phyloP scores from a whole-genome alignment of 2,329 filamentous ascomycete genomes.

The Cordyceps pruinosa region DNA sequence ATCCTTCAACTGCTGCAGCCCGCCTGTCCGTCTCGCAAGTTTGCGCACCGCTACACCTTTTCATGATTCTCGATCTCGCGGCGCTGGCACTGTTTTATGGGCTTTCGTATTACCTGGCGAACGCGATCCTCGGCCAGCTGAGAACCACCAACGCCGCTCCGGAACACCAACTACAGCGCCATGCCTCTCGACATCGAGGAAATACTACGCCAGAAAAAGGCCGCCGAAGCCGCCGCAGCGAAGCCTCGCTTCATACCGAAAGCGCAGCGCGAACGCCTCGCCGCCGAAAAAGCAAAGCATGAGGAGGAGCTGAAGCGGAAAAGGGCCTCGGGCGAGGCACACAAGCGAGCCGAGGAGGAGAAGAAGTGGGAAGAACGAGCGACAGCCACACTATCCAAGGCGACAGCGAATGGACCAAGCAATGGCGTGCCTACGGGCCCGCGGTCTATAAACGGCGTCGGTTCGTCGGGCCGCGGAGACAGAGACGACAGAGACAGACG shows the following conservation, averaged over 20 bases:
- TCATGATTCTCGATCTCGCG: slow-evolving; percentile 7
- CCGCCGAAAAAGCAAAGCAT: slow-evolving; percentile 70
- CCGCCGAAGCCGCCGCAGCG: slow-evolving; percentile 72
- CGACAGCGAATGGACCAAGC: slow-evolving; percentile 20
- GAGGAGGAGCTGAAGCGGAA: slow-evolving; percentile 52
- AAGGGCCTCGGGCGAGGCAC: slow-evolving; percentile 51
- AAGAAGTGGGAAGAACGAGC: slow-evolving; percentile 28
- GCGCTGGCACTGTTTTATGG: slow-evolving; percentile 8
- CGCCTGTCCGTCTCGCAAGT: background rate
- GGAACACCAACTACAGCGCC: background rate
- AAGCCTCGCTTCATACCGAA: slow-evolving; percentile 87
- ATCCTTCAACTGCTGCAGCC: background rate
- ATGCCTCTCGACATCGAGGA: slow-evolving; percentile 72
- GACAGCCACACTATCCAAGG: slow-evolving; percentile 21
- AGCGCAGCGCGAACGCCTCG: slow-evolving; percentile 72
- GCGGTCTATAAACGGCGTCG: slow-evolving; percentile 39
- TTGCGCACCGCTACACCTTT: background rate
- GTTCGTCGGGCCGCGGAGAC: slow-evolving; percentile 28
- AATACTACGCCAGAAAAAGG: slow-evolving; percentile 76
- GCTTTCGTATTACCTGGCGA: background rate
- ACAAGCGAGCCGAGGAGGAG: slow-evolving; percentile 63
- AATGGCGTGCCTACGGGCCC: slow-evolving; percentile 60
- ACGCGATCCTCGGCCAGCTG: slow-evolving; percentile 1
- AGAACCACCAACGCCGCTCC: background rate
- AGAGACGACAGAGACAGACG: slow-evolving; percentile 40